phyloP scores from a whole-genome alignment of 1,284 basidiomycete species.

The Apiotrichum gracile region DNA sequence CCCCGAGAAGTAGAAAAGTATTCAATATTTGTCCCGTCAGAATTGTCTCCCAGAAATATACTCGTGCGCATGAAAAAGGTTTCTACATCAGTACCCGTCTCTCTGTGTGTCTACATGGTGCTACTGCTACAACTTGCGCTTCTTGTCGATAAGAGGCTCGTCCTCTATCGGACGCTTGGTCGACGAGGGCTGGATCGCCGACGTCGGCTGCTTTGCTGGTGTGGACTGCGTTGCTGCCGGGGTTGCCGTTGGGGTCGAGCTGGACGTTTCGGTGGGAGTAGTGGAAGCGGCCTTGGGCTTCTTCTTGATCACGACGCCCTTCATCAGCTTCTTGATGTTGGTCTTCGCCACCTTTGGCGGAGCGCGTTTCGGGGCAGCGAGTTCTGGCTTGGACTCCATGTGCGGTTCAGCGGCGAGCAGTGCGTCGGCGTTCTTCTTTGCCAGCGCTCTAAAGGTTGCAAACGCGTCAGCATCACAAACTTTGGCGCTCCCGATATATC shows the following conservation, averaged over 20 bases:
- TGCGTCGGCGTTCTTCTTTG: slow-evolving; percentile 21
- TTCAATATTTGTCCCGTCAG: neutral
- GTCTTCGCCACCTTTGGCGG: slow-evolving; percentile 36
- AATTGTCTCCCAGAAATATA: neutral
- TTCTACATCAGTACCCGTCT: neutral
- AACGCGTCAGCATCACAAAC: neutral
- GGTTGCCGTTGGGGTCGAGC: neutral
- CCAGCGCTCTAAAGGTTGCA: slow-evolving; percentile 22
- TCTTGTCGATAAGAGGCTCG: slow-evolving; percentile 11
- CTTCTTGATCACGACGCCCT: slow-evolving; percentile 47
- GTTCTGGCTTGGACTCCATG: slow-evolving; percentile 3
- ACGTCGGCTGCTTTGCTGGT: slow-evolving; percentile 2
- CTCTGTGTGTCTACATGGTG: neutral
- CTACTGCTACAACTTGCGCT: slow-evolving; percentile 13
- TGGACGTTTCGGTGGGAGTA: neutral
- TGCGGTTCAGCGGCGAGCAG: slow-evolving; percentile 14
- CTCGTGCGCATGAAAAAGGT: neutral
- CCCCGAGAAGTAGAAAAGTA: slow-evolving; percentile 16
- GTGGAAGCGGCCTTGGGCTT: slow-evolving; percentile 25
- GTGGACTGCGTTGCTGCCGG: neutral
- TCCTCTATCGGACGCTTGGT: neutral
- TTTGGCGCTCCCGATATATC: too few species aligned
- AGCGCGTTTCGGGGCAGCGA: slow-evolving; percentile 12
- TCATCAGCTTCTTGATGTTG: slow-evolving; percentile 43
- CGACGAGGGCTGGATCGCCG: too few species aligned